Base-by-base conservation (phyloP, 495 filamentous ascomycete species). In the Talaromyces wortmannii region DNA sequence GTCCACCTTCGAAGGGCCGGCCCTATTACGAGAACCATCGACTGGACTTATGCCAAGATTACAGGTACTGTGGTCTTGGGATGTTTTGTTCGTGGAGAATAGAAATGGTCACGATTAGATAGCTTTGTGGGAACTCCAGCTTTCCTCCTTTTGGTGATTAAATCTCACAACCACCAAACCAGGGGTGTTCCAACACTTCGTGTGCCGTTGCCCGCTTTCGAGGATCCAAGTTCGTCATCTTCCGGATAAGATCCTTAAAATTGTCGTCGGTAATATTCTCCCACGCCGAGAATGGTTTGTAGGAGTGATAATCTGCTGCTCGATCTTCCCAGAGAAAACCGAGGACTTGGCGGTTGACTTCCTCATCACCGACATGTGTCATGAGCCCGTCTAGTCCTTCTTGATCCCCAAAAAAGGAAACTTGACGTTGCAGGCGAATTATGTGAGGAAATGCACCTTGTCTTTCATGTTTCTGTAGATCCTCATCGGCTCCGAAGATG, bases 371-470 rank as follows among this genome's bases (percentile, higher is more conserved):
- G 50, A 69, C 60, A 13, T 59, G 49, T 11, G 48, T 62, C 54
- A 63, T 50, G 10, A 71, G 57, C 47, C 60, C 67, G 50, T 65
- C 52, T 43, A 69, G 29, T 23, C 67, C 66, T 13, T 75, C 55
- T 61, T 53, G 57, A 31, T 76, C 66, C 18, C 66, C 70, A 60
- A 75, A 75, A 47, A 72, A 75, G 4, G 74, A 78, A 4, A 74
- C 64, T 55, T 75, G 69, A 36, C 71, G 69, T 46, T 66, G 59
- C 8, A 68, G 61, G 43, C 69, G 49, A 64, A 63, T 60, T 0
- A 62, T 49, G 32, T 12, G 40, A 30, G 63, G 59, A 12, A 62
- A 43, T 44, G 50, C 59, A 10, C 64, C 61, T 47, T 65, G 50
- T 6, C 53, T 46, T 36, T 62, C 32, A 44, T 64, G 59, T 44